Conservation (phyloP, 163 green algal genomes). For the Scenedesmus sp. region DNA sequence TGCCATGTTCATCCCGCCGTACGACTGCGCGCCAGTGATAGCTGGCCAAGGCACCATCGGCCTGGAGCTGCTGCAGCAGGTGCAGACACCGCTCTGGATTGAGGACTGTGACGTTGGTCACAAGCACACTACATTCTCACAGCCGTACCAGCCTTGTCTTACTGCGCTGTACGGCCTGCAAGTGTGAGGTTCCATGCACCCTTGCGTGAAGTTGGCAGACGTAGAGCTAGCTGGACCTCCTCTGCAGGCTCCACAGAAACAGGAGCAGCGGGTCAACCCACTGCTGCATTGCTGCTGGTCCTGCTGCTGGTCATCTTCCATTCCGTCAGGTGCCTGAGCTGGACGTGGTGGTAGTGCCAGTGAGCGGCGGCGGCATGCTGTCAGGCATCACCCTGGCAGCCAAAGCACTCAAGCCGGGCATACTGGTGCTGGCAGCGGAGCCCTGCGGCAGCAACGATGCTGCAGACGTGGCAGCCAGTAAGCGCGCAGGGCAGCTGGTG, state of each 20-base stretch:
- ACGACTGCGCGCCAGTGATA: constrained; percentile 83
- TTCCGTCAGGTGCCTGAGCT: constrained; percentile 71
- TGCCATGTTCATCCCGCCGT: constrained; percentile 83
- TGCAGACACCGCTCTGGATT: neutral
- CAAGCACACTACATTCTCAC: neutral
- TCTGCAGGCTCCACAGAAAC: too few species aligned
- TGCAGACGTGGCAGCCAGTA: constrained; percentile 75
- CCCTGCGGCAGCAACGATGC: constrained; percentile 78
- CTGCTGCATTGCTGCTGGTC: neutral
- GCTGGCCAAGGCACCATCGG: constrained; percentile 88
- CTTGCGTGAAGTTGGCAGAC: too few species aligned
- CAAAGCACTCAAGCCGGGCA: constrained; percentile 73
- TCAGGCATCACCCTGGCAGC: constrained; percentile 82
- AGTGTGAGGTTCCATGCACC: too few species aligned
- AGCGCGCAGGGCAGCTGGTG: constrained; percentile 75
- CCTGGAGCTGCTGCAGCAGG: constrained; percentile 89
- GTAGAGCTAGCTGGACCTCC: neutral
- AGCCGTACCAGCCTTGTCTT: neutral
- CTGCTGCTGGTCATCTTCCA: neutral
- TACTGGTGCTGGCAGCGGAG: constrained; percentile 85
- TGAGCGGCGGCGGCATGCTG: constrained; percentile 89
- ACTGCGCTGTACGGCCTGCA: too few species aligned
- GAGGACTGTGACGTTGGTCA: neutral
- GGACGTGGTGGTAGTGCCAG: constrained; percentile 82
- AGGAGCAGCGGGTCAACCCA: neutral